Conservation (phyloP, 108 stramenopile species). For the Aureococcus anophagefferens region DNA sequence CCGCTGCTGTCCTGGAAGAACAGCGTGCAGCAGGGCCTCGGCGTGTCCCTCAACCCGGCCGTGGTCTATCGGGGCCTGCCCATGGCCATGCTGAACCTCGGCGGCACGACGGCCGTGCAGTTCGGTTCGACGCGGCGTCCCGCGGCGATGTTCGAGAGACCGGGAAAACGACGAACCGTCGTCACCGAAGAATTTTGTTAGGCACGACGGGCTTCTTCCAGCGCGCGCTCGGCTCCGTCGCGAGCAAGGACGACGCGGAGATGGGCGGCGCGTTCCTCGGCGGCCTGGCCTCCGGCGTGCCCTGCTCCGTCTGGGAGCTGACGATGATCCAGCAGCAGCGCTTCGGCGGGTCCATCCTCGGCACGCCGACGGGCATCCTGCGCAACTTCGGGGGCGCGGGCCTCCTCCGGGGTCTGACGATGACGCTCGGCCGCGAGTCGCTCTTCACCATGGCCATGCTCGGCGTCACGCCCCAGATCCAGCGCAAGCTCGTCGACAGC, state of each 20-base stretch:
- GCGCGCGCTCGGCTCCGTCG: not conserved
- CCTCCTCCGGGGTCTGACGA: slow-evolving; percentile 5
- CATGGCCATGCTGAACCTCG: not conserved
- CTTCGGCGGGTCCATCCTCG: not conserved
- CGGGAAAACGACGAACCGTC: too few relatives aligned
- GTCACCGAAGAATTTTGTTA: too few relatives aligned
- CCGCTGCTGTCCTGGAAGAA: not conserved
- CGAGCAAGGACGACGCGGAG: not conserved
- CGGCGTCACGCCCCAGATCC: not conserved
- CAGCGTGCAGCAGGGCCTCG: not conserved
- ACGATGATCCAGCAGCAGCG: not conserved
- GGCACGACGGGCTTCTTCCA: not conserved
- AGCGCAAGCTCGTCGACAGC: not conserved
- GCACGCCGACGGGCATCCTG: slow-evolving; percentile 3
- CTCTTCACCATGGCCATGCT: not conserved
- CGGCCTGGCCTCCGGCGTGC: not conserved
- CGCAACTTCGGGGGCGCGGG: slow-evolving; percentile 14
- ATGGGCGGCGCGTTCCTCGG: not conserved
- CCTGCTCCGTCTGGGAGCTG: not conserved
- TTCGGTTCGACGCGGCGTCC: too few relatives aligned
- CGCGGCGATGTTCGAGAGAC: too few relatives aligned
- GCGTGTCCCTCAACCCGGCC: not conserved
- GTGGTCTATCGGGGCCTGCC: not conserved
- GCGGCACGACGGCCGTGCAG: not conserved
- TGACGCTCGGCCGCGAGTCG: not conserved